Base-by-base conservation (phyloP, 2,329 filamentous ascomycete genomes). In the Niveomyces coronatus region DNA sequence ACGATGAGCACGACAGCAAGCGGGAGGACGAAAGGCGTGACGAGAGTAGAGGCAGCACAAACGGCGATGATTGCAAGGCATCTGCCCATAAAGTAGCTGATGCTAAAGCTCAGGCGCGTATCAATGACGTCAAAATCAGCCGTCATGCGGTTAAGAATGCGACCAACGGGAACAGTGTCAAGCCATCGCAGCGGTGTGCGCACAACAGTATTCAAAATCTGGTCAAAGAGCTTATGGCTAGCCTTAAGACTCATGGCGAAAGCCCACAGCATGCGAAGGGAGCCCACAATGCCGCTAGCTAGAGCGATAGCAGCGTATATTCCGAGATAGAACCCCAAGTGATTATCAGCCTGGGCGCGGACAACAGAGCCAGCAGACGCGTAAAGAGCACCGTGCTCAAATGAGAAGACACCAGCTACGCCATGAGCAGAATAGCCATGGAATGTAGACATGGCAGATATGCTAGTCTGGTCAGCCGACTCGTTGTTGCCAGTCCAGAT, bases 71-170 rank as follows among this genome's bases (percentile, higher is more conserved):
- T 62, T 6, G 72, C 68, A 27, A 88, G 63, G 9, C 73, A 49
- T n/a, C 76, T 70, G 49, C 71, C 70, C 16, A 74, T 60, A 22
- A 76, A 68, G 47, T 78, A 76, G 5, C 67, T 70, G 44, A 85
- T 55, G 35, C 82, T 74, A 46, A 72, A 71, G 6, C 77, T 73
- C 35, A 87, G 62, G 24, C 74, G 68, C 6, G 72, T 77, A 57
- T 89, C 84, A 34, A 88, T 72, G 28, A 77, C 70, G 47, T 79
- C 76, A 56, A 89, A 87, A 57, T 89, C 84, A 3, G 79, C 68
- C 0, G 82, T 85, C 54, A 88, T 85, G 2, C 84, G 71, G 58
- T 89, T 89, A 15, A 88, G 64, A 26, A 88, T 74, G 31, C 84
- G 74, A 3, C 84, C 84, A 1, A 86, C 65, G 0, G 85, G 85